These are phyloP conservation scores for Rossbeevera mucosa DNA, from an alignment of 768 basidiomycete genomes.

Conservation along the genomic window DNA sequence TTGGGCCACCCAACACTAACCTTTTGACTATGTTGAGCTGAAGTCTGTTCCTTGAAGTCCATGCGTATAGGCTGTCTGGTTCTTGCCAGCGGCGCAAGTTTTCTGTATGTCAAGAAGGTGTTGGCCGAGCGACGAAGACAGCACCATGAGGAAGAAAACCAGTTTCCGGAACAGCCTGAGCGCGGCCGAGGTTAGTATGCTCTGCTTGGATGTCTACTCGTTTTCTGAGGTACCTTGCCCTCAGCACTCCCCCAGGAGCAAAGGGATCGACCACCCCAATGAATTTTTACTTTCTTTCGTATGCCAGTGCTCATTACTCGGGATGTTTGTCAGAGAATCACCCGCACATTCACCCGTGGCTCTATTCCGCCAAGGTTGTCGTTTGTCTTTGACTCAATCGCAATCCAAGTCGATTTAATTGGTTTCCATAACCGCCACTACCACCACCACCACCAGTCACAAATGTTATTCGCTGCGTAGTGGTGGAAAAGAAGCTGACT, in stretches of 20 bases:
- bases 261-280: conserved; percentile 4
- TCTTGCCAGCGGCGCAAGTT: conserved; percentile 26
- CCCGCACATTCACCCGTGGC: neutral
- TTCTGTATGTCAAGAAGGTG: conserved; percentile 29
- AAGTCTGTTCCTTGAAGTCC: conserved; percentile 9
- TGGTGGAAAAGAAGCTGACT: neutral
- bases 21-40: neutral
- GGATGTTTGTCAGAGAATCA: neutral
- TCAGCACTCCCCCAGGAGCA: conserved; percentile 6
- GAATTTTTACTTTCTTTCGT: conserved; percentile 1
- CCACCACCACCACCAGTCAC: neutral
- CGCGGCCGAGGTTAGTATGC: neutral
- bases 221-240: conserved; percentile 11
- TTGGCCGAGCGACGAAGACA: conserved; percentile 25
- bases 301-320: neutral
- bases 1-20: neutral
- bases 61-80: conserved; percentile 27
- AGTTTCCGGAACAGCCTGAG: conserved; percentile 10
- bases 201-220: neutral
- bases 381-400: too few species aligned
- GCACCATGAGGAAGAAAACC: conserved; percentile 17
- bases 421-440: too few species aligned
- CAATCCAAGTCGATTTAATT: neutral
- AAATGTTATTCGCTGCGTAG: neutral
- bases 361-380: neutral